These are phyloP conservation scores for Talaromyces borbonicus DNA, from an alignment of 495 filamentous ascomycete genomes.

Conservation along the genomic window DNA sequence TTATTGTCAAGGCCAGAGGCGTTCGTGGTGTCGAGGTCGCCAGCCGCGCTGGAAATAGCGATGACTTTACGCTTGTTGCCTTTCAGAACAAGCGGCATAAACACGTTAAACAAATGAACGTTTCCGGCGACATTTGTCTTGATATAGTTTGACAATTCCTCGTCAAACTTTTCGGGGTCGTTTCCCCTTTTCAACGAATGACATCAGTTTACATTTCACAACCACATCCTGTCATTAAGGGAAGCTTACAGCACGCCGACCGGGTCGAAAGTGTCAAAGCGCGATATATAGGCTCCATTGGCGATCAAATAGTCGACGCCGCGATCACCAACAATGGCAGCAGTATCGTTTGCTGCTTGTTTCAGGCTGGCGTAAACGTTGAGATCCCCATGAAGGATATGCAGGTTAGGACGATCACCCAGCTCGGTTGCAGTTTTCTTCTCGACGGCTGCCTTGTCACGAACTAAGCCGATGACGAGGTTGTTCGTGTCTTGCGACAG, in stretches of 20 bases:
- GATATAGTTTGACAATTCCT: constrained; percentile 17
- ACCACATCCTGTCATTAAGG: no score
- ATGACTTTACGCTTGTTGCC: constrained; percentile 46
- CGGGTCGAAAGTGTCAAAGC: background rate
- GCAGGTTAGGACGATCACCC: constrained; percentile 27
- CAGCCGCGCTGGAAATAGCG: constrained; percentile 38
- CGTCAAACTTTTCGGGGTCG: constrained; percentile 17
- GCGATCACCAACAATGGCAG: constrained; percentile 17
- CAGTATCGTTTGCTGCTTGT: constrained; percentile 13
- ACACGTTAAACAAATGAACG: constrained; percentile 43
- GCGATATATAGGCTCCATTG: background rate
- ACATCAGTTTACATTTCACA: no score
- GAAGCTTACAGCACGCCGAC: background rate
- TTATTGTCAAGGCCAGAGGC: constrained; percentile 16
- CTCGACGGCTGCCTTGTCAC: constrained; percentile 26
- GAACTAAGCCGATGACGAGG: constrained; percentile 32
- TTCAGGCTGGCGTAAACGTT: constrained; percentile 27
- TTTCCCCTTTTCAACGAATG: constrained; percentile 13
- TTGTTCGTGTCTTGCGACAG: constrained; percentile 28
- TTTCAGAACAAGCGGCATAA: constrained; percentile 40
- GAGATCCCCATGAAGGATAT: constrained; percentile 38
- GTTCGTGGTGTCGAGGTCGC: constrained; percentile 35
- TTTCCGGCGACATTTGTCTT: constrained; percentile 36
- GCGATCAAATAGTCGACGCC: constrained; percentile 3
- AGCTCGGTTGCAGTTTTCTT: constrained; percentile 18